phyloP scores from a whole-genome alignment of 176 grass and related monocot genomes.

The Luzula sylvatica region DNA sequence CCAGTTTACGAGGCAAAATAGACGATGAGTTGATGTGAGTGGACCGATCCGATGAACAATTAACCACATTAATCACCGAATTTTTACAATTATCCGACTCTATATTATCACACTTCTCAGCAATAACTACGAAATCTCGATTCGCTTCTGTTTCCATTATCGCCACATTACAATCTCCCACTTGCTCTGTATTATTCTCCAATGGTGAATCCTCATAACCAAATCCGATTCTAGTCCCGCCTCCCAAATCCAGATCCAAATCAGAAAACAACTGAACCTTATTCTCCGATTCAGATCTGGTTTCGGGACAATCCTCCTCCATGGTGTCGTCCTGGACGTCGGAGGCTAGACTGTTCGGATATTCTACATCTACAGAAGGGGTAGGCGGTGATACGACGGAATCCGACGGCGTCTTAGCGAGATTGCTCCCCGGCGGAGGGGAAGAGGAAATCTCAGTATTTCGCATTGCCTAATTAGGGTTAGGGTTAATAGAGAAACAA shows the following conservation, averaged over 20 bases:
- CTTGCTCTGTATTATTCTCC: conserved; percentile 3
- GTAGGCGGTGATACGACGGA: conserved; percentile 1
- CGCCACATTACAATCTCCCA: not conserved
- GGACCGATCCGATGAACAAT: no score
- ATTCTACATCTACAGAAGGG: conserved; percentile 9
- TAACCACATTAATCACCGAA: no score
- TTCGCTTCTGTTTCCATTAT: conserved; percentile 2
- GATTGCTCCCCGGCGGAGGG: not conserved
- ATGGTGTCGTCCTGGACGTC: not conserved
- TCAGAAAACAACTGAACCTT: not conserved
- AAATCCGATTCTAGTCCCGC: not conserved
- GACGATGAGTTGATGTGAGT: no score
- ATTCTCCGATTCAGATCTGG: conserved; percentile 12
- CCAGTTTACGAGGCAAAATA: not conserved
- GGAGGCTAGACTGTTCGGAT: not conserved
- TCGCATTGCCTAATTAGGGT: conserved; percentile 18
- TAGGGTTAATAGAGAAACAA: conserved; percentile 8
- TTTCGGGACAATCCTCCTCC: not conserved
- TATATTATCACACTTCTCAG: no score
- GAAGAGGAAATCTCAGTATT: conserved; percentile 9
- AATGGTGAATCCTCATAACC: not conserved
- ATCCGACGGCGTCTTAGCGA: not conserved
- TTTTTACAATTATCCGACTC: no score
- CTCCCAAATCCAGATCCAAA: conserved; percentile 1
- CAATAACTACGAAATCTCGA: not conserved